Percentiles rank a stretch among this genome's conserved stretches.
Conservation (phyloP, 768 basidiomycete species). For the Leucosporidium scottii region DNA sequence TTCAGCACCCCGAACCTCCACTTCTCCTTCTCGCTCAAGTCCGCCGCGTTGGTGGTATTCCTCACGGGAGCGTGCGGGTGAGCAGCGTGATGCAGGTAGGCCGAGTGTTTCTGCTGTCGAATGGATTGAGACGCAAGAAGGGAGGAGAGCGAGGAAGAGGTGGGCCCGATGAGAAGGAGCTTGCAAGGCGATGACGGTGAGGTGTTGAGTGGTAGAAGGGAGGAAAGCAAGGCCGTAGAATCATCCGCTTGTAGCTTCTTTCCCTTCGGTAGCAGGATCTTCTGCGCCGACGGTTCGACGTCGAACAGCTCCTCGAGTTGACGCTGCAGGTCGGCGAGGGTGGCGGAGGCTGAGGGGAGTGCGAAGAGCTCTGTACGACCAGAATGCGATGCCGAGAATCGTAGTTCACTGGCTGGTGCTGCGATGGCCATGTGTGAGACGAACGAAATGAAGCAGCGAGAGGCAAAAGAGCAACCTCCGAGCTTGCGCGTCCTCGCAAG, state of each 20-base stretch:
- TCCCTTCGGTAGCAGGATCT: too few species aligned
- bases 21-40: constrained; percentile 1
- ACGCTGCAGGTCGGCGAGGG: too few species aligned
- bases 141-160: not conserved
- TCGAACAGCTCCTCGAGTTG: too few species aligned
- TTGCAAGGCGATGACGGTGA: constrained; percentile 9
- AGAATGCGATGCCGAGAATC: too few species aligned
- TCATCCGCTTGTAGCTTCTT: not conserved
- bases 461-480: too few species aligned
- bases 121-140: constrained; percentile 7
- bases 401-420: too few species aligned
- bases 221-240: not conserved
- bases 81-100: constrained; percentile 12
- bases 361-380: too few species aligned
- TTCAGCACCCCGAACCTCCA: constrained; percentile 17
- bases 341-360: too few species aligned
- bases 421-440: too few species aligned
- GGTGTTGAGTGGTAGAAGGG: not conserved
- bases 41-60: constrained; percentile 5
- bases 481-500: too few species aligned
- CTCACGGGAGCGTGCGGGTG: not conserved
- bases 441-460: too few species aligned
- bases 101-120: constrained; percentile 19
- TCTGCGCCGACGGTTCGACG: too few species aligned
- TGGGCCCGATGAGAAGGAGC: constrained; percentile 29